Conservation (phyloP, 1,139 yeast species). For the Geotrichum klebahnii region DNA sequence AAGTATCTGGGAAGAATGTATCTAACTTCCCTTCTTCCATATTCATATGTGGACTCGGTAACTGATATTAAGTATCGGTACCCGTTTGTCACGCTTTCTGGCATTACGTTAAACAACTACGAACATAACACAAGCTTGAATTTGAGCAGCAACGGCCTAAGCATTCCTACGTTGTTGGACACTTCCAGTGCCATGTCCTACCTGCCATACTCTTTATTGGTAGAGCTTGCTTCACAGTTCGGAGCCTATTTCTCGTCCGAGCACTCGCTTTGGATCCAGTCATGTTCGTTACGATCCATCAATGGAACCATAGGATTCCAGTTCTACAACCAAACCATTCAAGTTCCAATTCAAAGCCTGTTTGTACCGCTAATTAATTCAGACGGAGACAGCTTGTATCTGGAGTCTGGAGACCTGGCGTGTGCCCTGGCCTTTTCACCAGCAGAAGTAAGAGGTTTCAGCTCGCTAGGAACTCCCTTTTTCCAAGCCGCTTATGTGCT, state of each 20-base stretch:
- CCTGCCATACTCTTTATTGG: slow-evolving; percentile 57
- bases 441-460: slow-evolving; percentile 49
- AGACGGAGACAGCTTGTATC: slow-evolving; percentile 42
- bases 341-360: slow-evolving; percentile 53
- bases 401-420: slow-evolving; percentile 50
- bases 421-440: slow-evolving; percentile 60
- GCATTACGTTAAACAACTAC: slow-evolving; percentile 46
- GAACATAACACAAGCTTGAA: slow-evolving; percentile 30
- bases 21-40: slow-evolving; percentile 25
- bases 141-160: slow-evolving; percentile 11
- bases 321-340: slow-evolving; percentile 52
- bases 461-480: slow-evolving; percentile 60
- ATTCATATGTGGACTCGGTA: slow-evolving; percentile 18
- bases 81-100: slow-evolving; percentile 59
- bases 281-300: slow-evolving; percentile 51
- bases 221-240: slow-evolving; percentile 67
- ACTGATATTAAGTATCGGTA: slow-evolving; percentile 35
- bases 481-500: slow-evolving; percentile 56
- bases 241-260: slow-evolving; percentile 61
- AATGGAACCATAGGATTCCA: slow-evolving; percentile 54
- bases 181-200: slow-evolving; percentile 51
- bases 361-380: slow-evolving; percentile 42
- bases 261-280: slow-evolving; percentile 59
- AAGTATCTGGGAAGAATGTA: slow-evolving; percentile 24
- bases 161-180: slow-evolving; percentile 58